Conservation (phyloP, 2,329 filamentous ascomycete species). For the Thermoascus crustaceus region DNA sequence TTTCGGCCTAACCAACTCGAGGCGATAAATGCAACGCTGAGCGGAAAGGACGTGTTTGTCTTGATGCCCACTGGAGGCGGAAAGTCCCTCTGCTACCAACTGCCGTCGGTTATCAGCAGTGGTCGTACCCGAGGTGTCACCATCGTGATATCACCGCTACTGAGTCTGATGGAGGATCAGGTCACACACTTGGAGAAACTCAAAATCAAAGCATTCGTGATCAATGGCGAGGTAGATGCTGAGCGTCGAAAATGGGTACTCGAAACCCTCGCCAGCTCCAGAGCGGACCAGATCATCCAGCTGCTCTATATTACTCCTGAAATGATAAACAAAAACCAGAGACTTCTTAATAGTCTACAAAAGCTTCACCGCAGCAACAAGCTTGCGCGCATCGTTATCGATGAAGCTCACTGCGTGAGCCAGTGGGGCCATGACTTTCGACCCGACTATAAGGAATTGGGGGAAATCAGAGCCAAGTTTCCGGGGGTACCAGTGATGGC, state of each 20-base stretch:
- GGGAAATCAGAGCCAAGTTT: conserved; percentile 63
- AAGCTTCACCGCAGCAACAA: conserved; percentile 61
- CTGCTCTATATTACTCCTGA: conserved; percentile 94
- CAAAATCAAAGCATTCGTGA: conserved; percentile 68
- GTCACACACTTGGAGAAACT: conserved; percentile 70
- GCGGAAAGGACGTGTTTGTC: conserved; percentile 83
- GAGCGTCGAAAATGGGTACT: conserved; percentile 61
- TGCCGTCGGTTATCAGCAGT: conserved; percentile 74
- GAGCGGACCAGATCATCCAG: conserved; percentile 70
- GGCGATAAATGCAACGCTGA: conserved; percentile 87
- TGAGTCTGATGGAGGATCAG: conserved; percentile 97
- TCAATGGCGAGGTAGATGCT: conserved; percentile 66
- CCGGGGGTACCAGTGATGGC: conserved; percentile 84
- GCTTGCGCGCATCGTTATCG: conserved; percentile 86
- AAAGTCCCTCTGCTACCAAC: conserved; percentile 93
- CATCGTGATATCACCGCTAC: conserved; percentile 84
- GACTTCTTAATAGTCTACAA: conserved; percentile 58
- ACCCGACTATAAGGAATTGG: conserved; percentile 85
- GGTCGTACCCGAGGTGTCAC: conserved; percentile 79
- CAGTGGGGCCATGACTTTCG: conserved; percentile 99
- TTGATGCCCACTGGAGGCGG: conserved; percentile 97
- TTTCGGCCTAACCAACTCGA: conserved; percentile 90
- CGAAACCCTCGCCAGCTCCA: conserved; percentile 50
- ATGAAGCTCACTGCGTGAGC: conserved; percentile 98
- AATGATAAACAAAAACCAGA: conserved; percentile 78